Evolutionary conservation across 345 rosid species (phyloP).

Genomic region (Punica granatum): DNA sequence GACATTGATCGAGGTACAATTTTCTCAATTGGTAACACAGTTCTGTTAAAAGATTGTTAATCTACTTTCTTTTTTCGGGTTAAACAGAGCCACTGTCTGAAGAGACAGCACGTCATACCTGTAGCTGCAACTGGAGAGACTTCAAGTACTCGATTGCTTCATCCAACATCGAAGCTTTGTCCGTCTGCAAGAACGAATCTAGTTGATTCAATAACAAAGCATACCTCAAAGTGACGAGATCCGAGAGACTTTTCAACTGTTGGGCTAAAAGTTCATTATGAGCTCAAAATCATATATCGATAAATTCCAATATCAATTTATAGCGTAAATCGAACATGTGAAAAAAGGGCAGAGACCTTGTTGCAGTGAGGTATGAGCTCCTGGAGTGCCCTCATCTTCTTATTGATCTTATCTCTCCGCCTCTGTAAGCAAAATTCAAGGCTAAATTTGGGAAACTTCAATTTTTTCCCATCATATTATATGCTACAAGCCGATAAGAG

Average conservation of each 20-base stretch:
- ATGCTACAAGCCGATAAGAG: background rate
- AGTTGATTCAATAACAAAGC: background rate
- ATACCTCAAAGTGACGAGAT: background rate
- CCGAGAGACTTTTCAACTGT: background rate
- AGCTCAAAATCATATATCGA: background rate
- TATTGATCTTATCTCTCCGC: conserved; percentile 84
- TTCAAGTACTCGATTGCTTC: conserved; percentile 90
- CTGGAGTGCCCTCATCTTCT: conserved; percentile 80
- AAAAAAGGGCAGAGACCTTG: conserved; percentile 41
- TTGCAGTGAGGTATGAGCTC: conserved; percentile 88
- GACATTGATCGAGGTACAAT: conserved; percentile 3
- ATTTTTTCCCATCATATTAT: background rate
- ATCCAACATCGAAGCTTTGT: conserved; percentile 90
- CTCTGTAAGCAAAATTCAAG: conserved; percentile 31
- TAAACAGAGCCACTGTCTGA: background rate
- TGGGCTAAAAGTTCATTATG: background rate
- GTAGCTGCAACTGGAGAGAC: conserved; percentile 90
- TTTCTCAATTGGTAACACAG: background rate
- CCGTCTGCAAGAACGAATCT: conserved; percentile 43
- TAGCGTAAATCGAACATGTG: background rate
- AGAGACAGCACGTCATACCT: conserved; percentile 26
- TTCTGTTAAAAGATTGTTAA: background rate
- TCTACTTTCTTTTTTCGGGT: background rate
- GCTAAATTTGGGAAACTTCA: background rate
- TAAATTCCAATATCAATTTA: background rate